A percentile compares a stretch with the other conserved stretches of the same genome.
phyloP scores from a whole-genome alignment of 371 early-diverging fungal species.

The Mortierella sp. region DNA sequence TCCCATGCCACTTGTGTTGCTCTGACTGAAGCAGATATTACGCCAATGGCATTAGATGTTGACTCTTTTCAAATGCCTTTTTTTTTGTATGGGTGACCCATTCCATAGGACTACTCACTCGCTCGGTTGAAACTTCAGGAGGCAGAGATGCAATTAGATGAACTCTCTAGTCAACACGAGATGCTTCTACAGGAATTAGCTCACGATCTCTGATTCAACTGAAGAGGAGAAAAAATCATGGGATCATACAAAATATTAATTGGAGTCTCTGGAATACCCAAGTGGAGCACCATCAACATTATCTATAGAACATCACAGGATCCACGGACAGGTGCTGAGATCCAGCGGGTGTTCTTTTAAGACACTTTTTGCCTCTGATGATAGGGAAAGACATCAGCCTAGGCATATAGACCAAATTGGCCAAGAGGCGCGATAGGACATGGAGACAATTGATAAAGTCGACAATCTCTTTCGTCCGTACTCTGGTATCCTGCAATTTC shows the following conservation, averaged over 20 bases:
- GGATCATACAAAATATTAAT: not conserved
- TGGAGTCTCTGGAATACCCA: no score
- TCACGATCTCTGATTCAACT: conserved; percentile 24
- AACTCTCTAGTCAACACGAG: conserved; percentile 34
- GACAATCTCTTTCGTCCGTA: no score
- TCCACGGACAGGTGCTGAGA: no score
- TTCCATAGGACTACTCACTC: conserved; percentile 31
- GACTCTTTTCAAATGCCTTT: not conserved
- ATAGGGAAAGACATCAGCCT: no score
- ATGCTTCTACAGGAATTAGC: conserved; percentile 27
- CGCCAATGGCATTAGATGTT: not conserved
- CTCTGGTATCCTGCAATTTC: no score
- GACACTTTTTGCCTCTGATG: no score
- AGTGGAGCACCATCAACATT: no score
- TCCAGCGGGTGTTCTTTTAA: no score
- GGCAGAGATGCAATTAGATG: conserved; percentile 19
- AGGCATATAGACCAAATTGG: no score
- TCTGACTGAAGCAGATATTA: not conserved
- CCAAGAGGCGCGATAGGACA: no score
- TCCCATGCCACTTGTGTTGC: not conserved
- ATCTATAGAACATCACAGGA: no score
- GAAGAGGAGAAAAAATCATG: not conserved
- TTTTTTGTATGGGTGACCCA: not conserved
- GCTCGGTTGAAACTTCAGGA: conserved; percentile 38
- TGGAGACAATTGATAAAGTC: no score